These are phyloP conservation scores for Lactifluus subvellereus DNA, from an alignment of 768 basidiomycete species.

Conservation along the genomic window DNA sequence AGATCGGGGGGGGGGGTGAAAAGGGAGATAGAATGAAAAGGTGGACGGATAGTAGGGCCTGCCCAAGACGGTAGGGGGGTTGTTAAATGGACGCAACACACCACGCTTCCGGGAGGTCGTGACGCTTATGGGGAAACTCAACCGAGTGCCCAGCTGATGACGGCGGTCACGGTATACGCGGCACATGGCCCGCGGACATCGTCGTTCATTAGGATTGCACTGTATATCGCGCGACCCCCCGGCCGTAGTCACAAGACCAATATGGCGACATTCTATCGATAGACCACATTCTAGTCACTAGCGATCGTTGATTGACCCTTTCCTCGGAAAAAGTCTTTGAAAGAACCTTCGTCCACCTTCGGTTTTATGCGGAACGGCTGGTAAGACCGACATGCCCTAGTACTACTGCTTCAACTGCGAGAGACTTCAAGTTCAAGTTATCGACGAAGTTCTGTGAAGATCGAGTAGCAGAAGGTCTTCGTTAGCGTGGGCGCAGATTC, in stretches of 20 bases:
- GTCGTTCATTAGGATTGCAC: slow-evolving; percentile 1
- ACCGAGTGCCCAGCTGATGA: not conserved
- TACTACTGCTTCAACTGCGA: not conserved
- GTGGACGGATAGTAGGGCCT: not conserved
- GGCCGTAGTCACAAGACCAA: not conserved
- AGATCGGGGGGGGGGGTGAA: no score
- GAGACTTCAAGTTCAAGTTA: not conserved
- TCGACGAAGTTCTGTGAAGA: no score
- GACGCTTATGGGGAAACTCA: not conserved
- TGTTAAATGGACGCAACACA: not conserved
- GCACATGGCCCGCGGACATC: slow-evolving; percentile 8
- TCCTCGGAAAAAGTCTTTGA: not conserved
- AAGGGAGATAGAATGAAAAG: not conserved
- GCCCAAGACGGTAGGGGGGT: not conserved
- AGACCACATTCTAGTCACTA: not conserved
- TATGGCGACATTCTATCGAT: not conserved
- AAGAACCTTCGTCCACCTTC: not conserved
- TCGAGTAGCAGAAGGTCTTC: no score
- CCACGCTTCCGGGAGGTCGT: not conserved
- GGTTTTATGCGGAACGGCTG: not conserved
- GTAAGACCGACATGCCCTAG: not conserved
- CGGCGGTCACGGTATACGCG: no score
- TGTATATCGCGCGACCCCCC: not conserved
- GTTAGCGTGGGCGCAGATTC: no score
- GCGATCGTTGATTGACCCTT: not conserved